Evolutionary conservation across 2,329 filamentous ascomycete genomes (phyloP).

Genomic region (Venturia oleaginea): DNA sequence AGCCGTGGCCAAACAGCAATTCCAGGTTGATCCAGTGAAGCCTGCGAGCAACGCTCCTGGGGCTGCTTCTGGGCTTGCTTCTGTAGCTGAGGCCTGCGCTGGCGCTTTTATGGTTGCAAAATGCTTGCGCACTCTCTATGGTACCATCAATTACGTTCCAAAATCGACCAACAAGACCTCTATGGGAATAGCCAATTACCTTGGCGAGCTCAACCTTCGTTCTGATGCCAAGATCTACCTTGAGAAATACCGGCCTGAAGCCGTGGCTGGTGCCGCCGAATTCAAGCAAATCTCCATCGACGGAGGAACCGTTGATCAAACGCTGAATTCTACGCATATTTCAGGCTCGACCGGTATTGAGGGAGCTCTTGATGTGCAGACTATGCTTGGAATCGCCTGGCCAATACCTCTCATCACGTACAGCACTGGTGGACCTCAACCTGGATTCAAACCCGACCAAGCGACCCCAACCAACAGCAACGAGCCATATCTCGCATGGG

Average conservation of each 20-base stretch:
- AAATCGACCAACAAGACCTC: slow-evolving; percentile 8
- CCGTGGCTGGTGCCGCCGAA: slow-evolving; percentile 4
- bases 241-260: slow-evolving; percentile 13
- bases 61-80: no score
- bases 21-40: not conserved
- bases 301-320: slow-evolving; percentile 5
- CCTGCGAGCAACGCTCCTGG: no score
- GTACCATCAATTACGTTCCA: slow-evolving; percentile 9
- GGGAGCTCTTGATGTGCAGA: slow-evolving; percentile 13
- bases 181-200: slow-evolving; percentile 11
- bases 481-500: slow-evolving; percentile 37
- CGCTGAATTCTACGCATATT: not conserved
- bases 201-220: slow-evolving; percentile 7
- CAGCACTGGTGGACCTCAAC: slow-evolving; percentile 8
- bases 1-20: not conserved
- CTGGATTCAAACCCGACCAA: not conserved
- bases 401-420: slow-evolving; percentile 11
- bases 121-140: slow-evolving; percentile 11
- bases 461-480: slow-evolving; percentile 30
- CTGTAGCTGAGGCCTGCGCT: slow-evolving; percentile 5
- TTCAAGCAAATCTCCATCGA: slow-evolving; percentile 14
- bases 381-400: slow-evolving; percentile 14
- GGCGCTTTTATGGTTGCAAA: slow-evolving; percentile 1
- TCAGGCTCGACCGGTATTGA: not conserved
- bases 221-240: slow-evolving; percentile 1